Conservation (phyloP, 2,329 filamentous ascomycete genomes). For the Xylaria sp. region DNA sequence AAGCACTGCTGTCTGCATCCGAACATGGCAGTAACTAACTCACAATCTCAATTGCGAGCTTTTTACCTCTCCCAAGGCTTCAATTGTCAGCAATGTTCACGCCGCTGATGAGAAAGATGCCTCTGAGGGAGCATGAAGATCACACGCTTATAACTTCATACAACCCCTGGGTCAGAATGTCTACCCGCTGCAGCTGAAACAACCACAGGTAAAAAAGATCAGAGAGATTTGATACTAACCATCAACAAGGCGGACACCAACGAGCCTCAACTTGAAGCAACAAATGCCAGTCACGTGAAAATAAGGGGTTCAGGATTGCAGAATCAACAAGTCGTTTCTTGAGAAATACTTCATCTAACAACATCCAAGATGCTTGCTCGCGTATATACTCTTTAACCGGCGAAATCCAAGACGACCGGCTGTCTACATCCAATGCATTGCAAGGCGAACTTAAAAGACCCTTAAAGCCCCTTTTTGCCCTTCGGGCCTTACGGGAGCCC, state of each 20-base stretch:
- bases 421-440: slow-evolving; percentile 2
- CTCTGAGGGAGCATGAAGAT: neutral
- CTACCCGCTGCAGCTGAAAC: no score
- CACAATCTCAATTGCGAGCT: neutral
- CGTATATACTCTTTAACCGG: slow-evolving; percentile 2
- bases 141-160: neutral
- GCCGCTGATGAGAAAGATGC: neutral
- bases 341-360: neutral
- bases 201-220: neutral
- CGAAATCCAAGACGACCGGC: neutral
- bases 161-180: neutral
- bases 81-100: neutral
- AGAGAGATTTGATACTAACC: neutral
- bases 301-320: neutral
- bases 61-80: neutral
- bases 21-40: neutral
- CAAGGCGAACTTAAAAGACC: neutral
- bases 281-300: neutral
- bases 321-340: neutral
- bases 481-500: neutral
- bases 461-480: neutral
- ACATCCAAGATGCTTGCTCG: slow-evolving; percentile 3
- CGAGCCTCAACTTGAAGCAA: neutral
- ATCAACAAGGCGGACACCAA: neutral
- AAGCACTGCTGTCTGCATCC: neutral